Percentiles rank a stretch among this genome's conserved stretches.
Conservation (phyloP, 257 asterid species). For the Solanum boliviense region DNA sequence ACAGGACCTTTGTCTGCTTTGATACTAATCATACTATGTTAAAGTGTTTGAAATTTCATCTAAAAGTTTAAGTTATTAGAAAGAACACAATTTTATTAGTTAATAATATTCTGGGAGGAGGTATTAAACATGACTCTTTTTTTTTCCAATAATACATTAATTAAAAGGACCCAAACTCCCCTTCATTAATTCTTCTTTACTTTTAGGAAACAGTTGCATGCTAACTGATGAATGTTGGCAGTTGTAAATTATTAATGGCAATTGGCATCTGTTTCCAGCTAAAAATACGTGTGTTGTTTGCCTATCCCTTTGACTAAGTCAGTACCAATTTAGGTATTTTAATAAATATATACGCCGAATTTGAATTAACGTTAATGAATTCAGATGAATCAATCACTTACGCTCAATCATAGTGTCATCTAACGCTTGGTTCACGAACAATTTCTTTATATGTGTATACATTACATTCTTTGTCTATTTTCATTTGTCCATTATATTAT, state of each 20-base stretch:
- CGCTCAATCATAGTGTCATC: background rate
- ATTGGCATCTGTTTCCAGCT: background rate
- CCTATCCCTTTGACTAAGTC: background rate
- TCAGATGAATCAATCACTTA: background rate
- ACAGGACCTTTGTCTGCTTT: no score
- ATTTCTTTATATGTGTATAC: no score
- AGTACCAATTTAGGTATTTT: background rate
- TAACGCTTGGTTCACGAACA: no score
- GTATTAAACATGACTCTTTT: background rate
- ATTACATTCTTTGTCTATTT: no score
- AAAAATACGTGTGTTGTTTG: background rate
- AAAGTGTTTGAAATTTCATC: no score
- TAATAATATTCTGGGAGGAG: no score
- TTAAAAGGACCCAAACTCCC: background rate
- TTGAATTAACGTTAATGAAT: no score
- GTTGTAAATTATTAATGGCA: background rate
- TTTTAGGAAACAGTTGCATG: background rate
- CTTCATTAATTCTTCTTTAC: background rate
- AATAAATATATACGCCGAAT: background rate
- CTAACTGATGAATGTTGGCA: conserved; percentile 2
- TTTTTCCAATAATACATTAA: background rate
- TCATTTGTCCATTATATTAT: no score
- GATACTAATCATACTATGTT: no score
- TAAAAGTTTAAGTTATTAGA: no score
- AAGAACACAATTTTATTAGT: background rate